Conservation (phyloP, 2,329 filamentous ascomycete species). For the Colletotrichum tropicicola region DNA sequence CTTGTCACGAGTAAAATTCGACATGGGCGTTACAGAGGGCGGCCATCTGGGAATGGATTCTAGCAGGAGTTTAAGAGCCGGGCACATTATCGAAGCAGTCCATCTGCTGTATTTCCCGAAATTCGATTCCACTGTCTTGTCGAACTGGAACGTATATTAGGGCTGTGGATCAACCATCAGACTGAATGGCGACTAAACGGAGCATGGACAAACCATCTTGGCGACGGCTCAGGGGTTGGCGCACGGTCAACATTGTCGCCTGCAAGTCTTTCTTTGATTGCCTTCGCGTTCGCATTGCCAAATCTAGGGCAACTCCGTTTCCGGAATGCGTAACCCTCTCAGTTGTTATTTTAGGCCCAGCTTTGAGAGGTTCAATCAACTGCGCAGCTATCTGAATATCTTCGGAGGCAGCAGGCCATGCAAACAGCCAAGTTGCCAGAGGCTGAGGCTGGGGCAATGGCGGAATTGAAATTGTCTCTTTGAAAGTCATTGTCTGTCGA, state of each 20-base stretch:
- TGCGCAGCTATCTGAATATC: background rate
- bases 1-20: background rate
- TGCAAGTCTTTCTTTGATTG: background rate
- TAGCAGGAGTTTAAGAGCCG: background rate
- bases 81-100: background rate
- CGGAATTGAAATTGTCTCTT: no score
- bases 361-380: background rate
- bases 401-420: background rate
- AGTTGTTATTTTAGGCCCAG: background rate
- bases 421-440: background rate
- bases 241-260: background rate
- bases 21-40: background rate
- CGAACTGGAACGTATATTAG: background rate
- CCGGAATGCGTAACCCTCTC: background rate
- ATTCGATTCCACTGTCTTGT: background rate
- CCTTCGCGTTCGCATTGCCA: background rate
- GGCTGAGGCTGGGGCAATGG: no score
- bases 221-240: background rate
- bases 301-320: background rate
- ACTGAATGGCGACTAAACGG: no score
- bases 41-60: background rate
- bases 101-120: background rate
- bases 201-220: no score
- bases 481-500: no score
- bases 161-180: no score